Evolutionary conservation across 2,329 filamentous ascomycete species (phyloP), one percentile per base, ranked within the genome.

Genomic region (Penicillium sp.): DNA sequence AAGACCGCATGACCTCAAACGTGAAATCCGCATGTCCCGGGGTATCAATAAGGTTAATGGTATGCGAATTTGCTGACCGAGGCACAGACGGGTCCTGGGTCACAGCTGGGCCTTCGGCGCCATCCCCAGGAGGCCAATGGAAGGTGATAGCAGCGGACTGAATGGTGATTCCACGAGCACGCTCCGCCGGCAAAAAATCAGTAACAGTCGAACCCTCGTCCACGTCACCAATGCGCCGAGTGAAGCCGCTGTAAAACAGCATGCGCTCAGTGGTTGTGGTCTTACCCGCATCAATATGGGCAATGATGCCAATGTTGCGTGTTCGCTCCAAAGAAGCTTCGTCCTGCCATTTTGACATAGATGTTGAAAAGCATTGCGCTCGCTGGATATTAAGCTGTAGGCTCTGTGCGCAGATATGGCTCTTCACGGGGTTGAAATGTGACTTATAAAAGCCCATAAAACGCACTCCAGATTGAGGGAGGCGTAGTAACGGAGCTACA

Each of bases 261-360:
- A 97, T 97, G 55, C 94, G 92, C 85, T 99, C 94, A 3, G 94
- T 97, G 0, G 94, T 99, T 0, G 94, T 97, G 1, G 94, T 99
- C 80, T 99, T 99, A 8, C 94, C 94, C 54, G 94, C 94, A 85
- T 97, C 94, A 62, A 99, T 96, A 74, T 99, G 94, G 56, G 94
- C 94, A 73, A 99, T 97, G 64, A 99, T 97, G 58, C 94, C 94
- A 71, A 99, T 97, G 70, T 99, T 99, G 65, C 93, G 84, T 49
- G 92, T 94, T 66, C 84, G 84, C 37, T 84, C 80, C 18, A 86
- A 77, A 57, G 86, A 77, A 57, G 69, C 61, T 27, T 67, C 62
- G 27, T 52, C 61, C 40, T 71, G 65, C 26, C 55, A 58, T 55
- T 51, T 60, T 3, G 59, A 50, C 3, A 60, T 20, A 14, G 62